Conservation (phyloP, 495 filamentous ascomycete species). For the Penicillium bovifimosum region DNA sequence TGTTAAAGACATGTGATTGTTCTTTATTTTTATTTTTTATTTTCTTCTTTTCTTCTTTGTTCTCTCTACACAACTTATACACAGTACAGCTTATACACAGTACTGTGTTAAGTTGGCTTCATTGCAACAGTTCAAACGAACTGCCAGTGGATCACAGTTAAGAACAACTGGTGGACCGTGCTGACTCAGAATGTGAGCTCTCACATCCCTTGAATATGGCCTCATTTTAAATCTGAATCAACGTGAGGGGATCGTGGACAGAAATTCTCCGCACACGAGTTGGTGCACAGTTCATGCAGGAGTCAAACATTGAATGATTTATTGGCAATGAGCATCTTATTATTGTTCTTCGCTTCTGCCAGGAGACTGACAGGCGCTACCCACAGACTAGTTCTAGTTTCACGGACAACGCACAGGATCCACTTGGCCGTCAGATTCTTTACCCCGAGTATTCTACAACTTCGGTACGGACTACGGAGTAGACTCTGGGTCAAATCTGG, state of each 20-base stretch:
- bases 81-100: no score
- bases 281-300: slow-evolving; percentile 1
- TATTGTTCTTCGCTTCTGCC: neutral
- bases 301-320: neutral
- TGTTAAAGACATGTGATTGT: neutral
- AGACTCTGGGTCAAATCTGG: no score
- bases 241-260: slow-evolving; percentile 22
- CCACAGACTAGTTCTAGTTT: neutral
- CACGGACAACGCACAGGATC: slow-evolving; percentile 1
- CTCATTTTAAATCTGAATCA: slow-evolving; percentile 18
- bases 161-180: slow-evolving; percentile 22
- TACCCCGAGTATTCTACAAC: neutral
- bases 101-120: no score
- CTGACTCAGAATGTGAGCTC: neutral
- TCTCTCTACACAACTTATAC: no score
- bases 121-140: no score
- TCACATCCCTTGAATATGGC: slow-evolving; percentile 10
- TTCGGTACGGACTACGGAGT: no score
- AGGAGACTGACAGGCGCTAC: neutral
- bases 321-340: slow-evolving; percentile 5
- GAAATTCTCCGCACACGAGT: slow-evolving; percentile 21
- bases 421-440: neutral
- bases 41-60: neutral
- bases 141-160: no score
- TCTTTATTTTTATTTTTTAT: neutral